Evolutionary conservation across 2,329 filamentous ascomycete genomes (phyloP).

Genomic region (Phaeophleospora eucalypticola): DNA sequence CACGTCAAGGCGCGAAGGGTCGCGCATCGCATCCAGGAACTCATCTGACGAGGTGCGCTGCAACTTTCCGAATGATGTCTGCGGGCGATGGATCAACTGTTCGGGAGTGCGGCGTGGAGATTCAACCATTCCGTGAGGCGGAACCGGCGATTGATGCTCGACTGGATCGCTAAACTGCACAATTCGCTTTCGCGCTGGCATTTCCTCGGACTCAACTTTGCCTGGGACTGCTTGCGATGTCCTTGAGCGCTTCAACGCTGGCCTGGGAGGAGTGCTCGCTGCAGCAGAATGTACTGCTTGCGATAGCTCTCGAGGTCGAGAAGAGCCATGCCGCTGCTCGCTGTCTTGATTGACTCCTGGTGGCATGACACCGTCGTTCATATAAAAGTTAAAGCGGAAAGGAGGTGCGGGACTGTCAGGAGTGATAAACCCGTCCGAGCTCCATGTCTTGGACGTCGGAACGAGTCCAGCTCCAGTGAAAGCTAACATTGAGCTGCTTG

Average conservation of each 20-base stretch:
- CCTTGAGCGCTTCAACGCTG: neutral
- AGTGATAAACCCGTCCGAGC: neutral
- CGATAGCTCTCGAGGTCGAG: too few relatives aligned
- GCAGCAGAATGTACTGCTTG: too few relatives aligned
- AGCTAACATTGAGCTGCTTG: neutral
- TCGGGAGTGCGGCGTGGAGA: neutral
- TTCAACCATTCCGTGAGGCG: neutral
- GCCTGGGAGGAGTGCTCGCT: neutral
- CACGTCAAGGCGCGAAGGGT: neutral
- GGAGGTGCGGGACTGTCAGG: neutral
- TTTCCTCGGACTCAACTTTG: neutral
- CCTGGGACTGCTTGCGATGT: neutral
- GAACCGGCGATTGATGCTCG: neutral
- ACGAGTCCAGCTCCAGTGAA: neutral
- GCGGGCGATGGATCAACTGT: neutral
- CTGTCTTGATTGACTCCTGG: neutral
- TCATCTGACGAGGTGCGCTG: neutral
- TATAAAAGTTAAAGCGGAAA: neutral
- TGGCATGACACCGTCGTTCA: neutral
- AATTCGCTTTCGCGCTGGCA: neutral
- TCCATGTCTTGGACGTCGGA: neutral
- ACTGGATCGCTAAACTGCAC: neutral
- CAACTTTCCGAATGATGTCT: neutral
- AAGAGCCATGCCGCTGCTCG: too few relatives aligned
- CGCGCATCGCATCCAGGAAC: neutral